These are phyloP conservation scores for Circinella minor DNA, from an alignment of 371 early-diverging fungal species.

Conservation along the genomic window DNA sequence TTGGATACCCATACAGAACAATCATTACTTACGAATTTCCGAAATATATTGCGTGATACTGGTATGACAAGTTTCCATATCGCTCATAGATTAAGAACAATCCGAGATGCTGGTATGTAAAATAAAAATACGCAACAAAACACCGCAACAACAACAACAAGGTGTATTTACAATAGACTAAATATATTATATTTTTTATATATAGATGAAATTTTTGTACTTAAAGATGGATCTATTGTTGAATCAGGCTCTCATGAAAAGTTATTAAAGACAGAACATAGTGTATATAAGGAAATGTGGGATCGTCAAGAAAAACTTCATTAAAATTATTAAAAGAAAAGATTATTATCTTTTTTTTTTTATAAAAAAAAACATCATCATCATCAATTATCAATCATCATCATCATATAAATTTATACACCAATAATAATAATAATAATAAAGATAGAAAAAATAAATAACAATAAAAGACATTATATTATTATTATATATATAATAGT, in stretches of 20 bases:
- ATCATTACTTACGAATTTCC: constrained; percentile 77
- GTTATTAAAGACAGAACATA: constrained; percentile 57
- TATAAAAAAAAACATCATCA: too few relatives aligned
- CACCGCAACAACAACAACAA: too few relatives aligned
- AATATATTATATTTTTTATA: neutral
- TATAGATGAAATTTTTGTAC: constrained; percentile 76
- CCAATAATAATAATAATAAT: too few relatives aligned
- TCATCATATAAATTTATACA: too few relatives aligned
- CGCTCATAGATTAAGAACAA: constrained; percentile 81
- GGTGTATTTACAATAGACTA: neutral
- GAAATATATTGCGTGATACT: constrained; percentile 65
- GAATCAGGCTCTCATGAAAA: constrained; percentile 77
- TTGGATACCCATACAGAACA: constrained; percentile 83
- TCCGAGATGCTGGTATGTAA: constrained; percentile 72
- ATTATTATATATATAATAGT: too few relatives aligned
- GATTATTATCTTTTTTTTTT: neutral
- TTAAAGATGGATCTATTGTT: constrained; percentile 65
- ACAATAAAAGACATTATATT: too few relatives aligned
- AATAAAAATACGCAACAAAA: too few relatives aligned
- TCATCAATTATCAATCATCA: too few relatives aligned
- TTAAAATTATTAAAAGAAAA: neutral
- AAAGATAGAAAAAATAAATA: too few relatives aligned
- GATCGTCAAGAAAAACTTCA: constrained; percentile 64
- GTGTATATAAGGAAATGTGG: constrained; percentile 91
- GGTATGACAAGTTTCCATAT: constrained; percentile 77